Evolutionary conservation across 2,329 filamentous ascomycete genomes (phyloP), one percentile per base, ranked within the genome.

Genomic region (Nemania bipapillata): DNA sequence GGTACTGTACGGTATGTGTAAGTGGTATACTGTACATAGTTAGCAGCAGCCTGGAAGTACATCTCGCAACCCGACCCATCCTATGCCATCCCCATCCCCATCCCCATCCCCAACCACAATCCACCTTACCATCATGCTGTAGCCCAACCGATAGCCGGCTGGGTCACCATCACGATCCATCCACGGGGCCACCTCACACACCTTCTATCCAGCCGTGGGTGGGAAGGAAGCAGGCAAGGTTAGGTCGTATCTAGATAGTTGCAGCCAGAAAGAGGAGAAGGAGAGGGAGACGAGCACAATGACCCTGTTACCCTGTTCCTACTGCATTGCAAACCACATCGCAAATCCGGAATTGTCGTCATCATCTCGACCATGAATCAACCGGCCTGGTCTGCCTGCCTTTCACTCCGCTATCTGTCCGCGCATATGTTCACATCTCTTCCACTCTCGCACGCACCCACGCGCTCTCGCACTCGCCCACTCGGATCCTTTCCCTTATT

Each of bases 161-260:
- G 56, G 56, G 53, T 65, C 66, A 61, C 45, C 42, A 47, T 57
- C 66, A 50, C 53, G 66, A 66, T 69, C 57, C 58, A 54, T 59
- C 37, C 42, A 58, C 52, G 20, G 60, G 55, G 54, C 50, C 20
- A 58, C 35, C 58, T 45, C 52, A 57, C 55, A 30, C 28, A 32
- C 52, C 12, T 12, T 37, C 20, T 24, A 54, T 68, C 62, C 49
- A 28, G 52, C 66, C 53, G 54, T 40, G 57, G 37, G 52, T 59
- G 57, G 45, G 32, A 63, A 52, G 63, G 53, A 42, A 28, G 45
- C 63, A 53, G 37, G 63, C 55, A 60, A 20, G 42, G 57, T 55
- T 58, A 65, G 53, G 56, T 69, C 26, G 62, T 47, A 60, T 64
- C 60, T 58, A 59, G 55, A 28, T 50, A 56, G 20, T 15, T 37